Percentiles rank a stretch among this genome's conserved stretches.
phyloP scores from a whole-genome alignment of 176 grass and related monocot genomes.

The Oryza glaberrima region DNA sequence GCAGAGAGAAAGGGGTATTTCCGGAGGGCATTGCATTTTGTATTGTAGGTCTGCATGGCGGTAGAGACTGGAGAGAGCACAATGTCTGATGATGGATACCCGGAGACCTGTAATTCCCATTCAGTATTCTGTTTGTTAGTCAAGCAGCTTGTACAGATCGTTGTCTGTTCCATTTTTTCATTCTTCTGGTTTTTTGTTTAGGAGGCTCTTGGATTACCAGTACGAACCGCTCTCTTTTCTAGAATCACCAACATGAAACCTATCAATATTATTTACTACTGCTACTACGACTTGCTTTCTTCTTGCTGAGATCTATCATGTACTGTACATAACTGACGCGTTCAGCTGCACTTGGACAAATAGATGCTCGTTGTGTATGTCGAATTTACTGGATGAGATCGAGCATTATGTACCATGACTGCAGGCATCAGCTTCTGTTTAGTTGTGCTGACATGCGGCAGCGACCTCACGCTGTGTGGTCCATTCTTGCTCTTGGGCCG shows the following conservation, averaged over 20 bases:
- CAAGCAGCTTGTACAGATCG: conserved; percentile 1
- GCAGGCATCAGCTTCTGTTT: no score
- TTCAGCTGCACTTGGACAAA: no score
- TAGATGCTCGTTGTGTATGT: no score
- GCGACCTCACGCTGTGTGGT: no score
- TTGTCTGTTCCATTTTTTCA: not conserved
- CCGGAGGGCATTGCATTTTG: conserved; percentile 5
- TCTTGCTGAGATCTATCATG: not conserved
- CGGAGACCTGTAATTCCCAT: not conserved
- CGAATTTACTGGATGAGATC: no score
- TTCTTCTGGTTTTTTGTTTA: not conserved
- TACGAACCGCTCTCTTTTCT: not conserved
- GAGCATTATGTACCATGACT: no score
- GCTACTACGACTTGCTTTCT: not conserved
- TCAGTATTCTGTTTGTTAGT: conserved; percentile 1
- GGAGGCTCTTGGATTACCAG: not conserved
- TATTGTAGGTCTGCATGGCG: not conserved
- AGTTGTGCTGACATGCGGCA: no score
- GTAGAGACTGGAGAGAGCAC: not conserved
- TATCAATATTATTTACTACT: not conserved
- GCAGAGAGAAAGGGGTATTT: not conserved
- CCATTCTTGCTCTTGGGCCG: no score
- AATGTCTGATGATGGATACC: conserved; percentile 9
- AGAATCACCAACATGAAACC: not conserved
- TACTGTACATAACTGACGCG: no score